phyloP scores from a whole-genome alignment of 2,329 filamentous ascomycete species.

The Samsoniella hepiali region DNA sequence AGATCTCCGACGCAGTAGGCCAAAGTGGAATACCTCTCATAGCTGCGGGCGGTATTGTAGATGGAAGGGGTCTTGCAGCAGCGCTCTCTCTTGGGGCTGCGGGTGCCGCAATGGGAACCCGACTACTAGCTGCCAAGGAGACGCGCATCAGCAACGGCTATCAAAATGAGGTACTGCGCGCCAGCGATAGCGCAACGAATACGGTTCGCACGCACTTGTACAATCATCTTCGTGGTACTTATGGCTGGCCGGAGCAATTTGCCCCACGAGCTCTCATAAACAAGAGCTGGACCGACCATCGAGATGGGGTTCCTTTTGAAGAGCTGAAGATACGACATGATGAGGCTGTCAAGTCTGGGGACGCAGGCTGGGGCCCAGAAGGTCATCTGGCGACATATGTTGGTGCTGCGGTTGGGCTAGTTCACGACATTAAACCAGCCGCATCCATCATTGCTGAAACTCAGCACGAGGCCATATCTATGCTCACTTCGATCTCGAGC shows the following conservation, averaged over 20 bases:
- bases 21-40: conserved; percentile 40
- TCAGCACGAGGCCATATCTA: not conserved
- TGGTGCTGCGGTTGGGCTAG: conserved; percentile 43
- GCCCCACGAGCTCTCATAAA: conserved; percentile 41
- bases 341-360: conserved; percentile 37
- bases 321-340: conserved; percentile 44
- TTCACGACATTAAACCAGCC: conserved; percentile 39
- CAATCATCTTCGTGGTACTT: conserved; percentile 42
- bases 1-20: conserved; percentile 41
- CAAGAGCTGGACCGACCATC: conserved; percentile 35
- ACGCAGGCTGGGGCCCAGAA: conserved; percentile 45
- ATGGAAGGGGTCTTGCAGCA: conserved; percentile 49
- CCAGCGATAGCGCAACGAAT: conserved; percentile 36
- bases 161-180: conserved; percentile 40
- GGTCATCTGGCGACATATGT: conserved; percentile 51
- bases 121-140: conserved; percentile 53
- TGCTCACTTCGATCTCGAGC: not conserved
- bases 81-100: conserved; percentile 49
- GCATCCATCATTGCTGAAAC: conserved; percentile 33
- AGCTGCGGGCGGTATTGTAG: conserved; percentile 51
- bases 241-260: conserved; percentile 41
- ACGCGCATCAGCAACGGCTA: conserved; percentile 40
- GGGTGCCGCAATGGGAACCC: conserved; percentile 60
- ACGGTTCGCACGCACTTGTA: conserved; percentile 44
- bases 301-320: conserved; percentile 39